Evolutionary conservation across 768 basidiomycete species (phyloP), one percentile per base, ranked within the genome.

Genomic region (Multifurca ochricompacta): DNA sequence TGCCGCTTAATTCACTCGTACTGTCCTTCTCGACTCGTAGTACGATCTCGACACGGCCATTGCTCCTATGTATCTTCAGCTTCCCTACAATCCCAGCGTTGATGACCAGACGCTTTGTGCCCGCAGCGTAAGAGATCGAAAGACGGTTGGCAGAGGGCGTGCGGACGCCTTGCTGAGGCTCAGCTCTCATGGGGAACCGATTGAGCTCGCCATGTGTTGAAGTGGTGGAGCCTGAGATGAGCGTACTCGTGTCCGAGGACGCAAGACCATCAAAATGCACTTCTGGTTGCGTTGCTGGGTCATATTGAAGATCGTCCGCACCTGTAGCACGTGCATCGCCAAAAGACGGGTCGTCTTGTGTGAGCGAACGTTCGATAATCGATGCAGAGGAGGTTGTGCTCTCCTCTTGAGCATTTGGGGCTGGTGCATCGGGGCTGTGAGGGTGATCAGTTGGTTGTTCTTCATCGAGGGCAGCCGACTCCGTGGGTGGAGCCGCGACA

Each of bases 91-190:
- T 81, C 60, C 87, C 86, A 2, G 95, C 88, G 67, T 98, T 86
- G 54, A 98, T 75, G 25, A 96, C 85, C 46, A 99, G 74, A 36
- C 96, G 78, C 45, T 90, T 76, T 54, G 85, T 85, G 46, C 91
- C 92, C 40, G 85, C 85, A 52, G 92, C 91, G 69, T 96, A 99
- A 0, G 95, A 87, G 67, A 98, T 92, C 7, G 94, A 96, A n/a
- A 99, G 70, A 16, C 88, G 80, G 62, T 90, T 91, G 28, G 87
- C 83, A 37, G 87, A 88, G 8, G 87, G 84, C 0, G 73, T 71
- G 59, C 71, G 74, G 13, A 68, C 70, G 18, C 67, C 58, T 27
- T 60, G 47, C 1, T 59, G 48, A 7, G 47, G 28, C 21, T 62
- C 62, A 37, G 46, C 63, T 59, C 77, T 78, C 45, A 54, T 48